Base-by-base conservation (phyloP, 208 protist species). In the Endotrypanum monterogeii region DNA sequence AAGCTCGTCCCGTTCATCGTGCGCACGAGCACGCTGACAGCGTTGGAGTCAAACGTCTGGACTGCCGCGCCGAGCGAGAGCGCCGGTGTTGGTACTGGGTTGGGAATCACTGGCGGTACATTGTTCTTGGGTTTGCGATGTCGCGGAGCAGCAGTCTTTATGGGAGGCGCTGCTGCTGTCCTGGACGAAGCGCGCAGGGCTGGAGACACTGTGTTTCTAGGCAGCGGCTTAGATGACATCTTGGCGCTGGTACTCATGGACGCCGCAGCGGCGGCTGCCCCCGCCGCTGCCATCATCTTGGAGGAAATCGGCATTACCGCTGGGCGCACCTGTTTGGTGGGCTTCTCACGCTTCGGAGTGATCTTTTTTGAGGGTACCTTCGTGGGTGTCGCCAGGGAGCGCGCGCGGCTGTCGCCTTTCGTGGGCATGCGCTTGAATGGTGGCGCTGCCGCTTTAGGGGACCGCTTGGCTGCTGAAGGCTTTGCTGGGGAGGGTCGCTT, bases 1-100 rank as follows among this genome's bases (percentile, higher is more conserved):
- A 79, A 78, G 66, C 71, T 79, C 32, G 46, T 67, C 39, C 67
- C 74, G 74, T 76, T 79, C 74, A 83, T 83, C 20, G 72, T 76
- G 63, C 72, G 74, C 51, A 79, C 72, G 6, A 68, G 58, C n/a
- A 77, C 58, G 16, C 54, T 76, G 28, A 78, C 32, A 39, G 61
- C 61, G 50, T 41, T 50, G 39, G 16, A 35, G 65, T 62, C 67
- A 9, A 35, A 55, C 20, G 16, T 39, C 30, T 58, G 30, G 12
- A 23, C 56, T 6, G 61, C 16, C 35, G 7, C 32, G 16, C 48
- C 51, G 5, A 51, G 57, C 52, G 60, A 20, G 62, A 72, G 57
- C 23, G 62, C 69, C n/a, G 73, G 69, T 32, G 79, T 75, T 12
- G 76, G 76, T 1, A 80, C 76, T 5, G 76, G 76, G 39, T 75